phyloP scores from a whole-genome alignment of 2,329 filamentous ascomycete genomes.

The Bisporella sp. region DNA sequence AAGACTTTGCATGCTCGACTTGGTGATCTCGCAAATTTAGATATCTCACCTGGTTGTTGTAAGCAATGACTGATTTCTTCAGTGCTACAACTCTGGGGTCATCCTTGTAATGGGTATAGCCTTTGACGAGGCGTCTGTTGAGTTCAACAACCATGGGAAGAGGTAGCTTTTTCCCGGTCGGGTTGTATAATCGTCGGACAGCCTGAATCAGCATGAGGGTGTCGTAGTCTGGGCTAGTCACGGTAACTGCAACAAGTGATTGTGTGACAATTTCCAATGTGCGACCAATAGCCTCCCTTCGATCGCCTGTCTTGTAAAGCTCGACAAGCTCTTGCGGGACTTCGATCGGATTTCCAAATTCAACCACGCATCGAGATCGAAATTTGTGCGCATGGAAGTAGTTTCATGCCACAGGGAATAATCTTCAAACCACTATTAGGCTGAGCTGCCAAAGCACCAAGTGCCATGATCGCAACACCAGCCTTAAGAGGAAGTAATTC shows the following conservation, averaged over 20 bases:
- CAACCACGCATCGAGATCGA: constrained; percentile 87
- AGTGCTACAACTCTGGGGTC: constrained; percentile 10
- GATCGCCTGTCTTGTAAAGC: constrained; percentile 75
- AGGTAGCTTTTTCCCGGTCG: constrained; percentile 42
- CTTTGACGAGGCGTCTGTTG: constrained; percentile 82
- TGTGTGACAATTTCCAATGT: constrained; percentile 57
- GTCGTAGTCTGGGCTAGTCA: constrained; percentile 91
- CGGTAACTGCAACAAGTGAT: constrained; percentile 79
- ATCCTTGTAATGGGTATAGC: constrained; percentile 49
- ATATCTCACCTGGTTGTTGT: constrained; percentile 54
- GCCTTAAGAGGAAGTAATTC: constrained; percentile 86
- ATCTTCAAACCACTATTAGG: constrained; percentile 80
- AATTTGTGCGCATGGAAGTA: constrained; percentile 99
- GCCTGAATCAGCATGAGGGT: constrained; percentile 88
- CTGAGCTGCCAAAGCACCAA: constrained; percentile 78
- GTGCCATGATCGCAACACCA: constrained; percentile 95
- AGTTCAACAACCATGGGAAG: constrained; percentile 49
- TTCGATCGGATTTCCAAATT: constrained; percentile 87
- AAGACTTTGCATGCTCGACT: constrained; percentile 40
- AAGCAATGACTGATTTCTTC: constrained; percentile 26
- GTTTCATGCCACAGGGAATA: constrained; percentile 96
- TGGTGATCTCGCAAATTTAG: constrained; percentile 12
- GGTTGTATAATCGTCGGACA: constrained; percentile 86
- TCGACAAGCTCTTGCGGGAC: constrained; percentile 76
- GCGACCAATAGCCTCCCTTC: constrained; percentile 78